Conservation (phyloP, 2,329 filamentous ascomycete genomes). For the Gyromitra esculenta region DNA sequence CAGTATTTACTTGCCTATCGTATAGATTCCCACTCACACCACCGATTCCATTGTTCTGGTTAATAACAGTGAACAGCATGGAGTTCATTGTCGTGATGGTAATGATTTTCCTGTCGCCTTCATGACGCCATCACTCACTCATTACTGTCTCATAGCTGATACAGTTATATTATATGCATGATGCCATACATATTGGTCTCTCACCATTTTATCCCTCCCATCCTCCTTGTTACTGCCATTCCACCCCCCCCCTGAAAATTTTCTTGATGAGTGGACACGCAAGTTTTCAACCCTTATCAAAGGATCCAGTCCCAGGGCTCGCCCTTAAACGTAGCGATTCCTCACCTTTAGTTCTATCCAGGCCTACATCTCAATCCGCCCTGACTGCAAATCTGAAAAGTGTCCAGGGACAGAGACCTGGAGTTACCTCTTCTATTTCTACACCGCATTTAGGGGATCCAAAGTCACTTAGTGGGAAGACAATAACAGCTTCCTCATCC, state of each 20-base stretch:
- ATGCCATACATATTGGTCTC: constrained; percentile 2
- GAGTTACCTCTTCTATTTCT: not conserved
- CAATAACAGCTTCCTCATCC: not conserved
- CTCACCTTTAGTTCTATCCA: not conserved
- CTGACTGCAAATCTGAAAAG: constrained; percentile 15
- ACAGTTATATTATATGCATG: constrained; percentile 20
- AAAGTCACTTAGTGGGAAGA: not conserved
- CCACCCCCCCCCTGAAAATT: not conserved
- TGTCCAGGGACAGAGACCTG: constrained; percentile 11
- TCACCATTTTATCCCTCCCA: not conserved
- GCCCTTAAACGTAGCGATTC: constrained; percentile 16
- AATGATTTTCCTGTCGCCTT: constrained; percentile 13
- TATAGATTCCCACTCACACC: constrained; percentile 16
- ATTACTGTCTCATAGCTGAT: constrained; percentile 8
- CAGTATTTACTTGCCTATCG: constrained; percentile 16
- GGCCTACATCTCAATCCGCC: constrained; percentile 6
- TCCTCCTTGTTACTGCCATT: not conserved
- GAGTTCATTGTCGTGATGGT: not conserved
- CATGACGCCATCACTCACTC: constrained; percentile 42
- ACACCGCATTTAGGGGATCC: constrained; percentile 9
- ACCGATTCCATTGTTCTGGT: not conserved
- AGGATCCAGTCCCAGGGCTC: constrained; percentile 15
- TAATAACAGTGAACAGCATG: not conserved
- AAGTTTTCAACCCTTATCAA: not conserved
- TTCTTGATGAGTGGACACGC: constrained; percentile 24